Evolutionary conservation across 345 rosid species (phyloP).

Genomic region (Gossypium turneri): DNA sequence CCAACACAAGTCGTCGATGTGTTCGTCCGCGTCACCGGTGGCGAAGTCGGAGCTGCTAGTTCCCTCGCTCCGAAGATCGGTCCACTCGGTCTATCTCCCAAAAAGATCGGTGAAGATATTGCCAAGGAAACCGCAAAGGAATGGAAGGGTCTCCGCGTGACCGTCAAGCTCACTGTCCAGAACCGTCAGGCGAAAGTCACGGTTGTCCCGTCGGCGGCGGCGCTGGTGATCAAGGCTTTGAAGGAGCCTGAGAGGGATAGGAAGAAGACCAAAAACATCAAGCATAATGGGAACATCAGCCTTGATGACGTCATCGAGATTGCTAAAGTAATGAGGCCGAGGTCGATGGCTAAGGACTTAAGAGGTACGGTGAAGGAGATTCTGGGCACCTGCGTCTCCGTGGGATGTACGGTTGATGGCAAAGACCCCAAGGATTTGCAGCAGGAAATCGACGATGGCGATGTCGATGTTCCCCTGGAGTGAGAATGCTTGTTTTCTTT

Average conservation of each 20-base stretch:
- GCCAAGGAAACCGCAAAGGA: conserved; percentile 73
- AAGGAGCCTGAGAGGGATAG: conserved; percentile 61
- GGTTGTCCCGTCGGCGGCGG: conserved; percentile 63
- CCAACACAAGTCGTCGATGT: conserved; percentile 59
- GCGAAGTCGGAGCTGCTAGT: conserved; percentile 62
- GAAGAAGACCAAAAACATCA: conserved; percentile 47
- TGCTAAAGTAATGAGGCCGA: conserved; percentile 43
- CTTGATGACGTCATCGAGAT: conserved; percentile 57
- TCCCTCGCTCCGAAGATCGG: conserved; percentile 51
- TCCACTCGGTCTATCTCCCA: conserved; percentile 43
- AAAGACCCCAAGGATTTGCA: conserved; percentile 54
- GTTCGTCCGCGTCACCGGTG: conserved; percentile 64
- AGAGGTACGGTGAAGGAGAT: conserved; percentile 58
- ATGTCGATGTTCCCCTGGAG: conserved; percentile 43
- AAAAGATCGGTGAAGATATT: conserved; percentile 52
- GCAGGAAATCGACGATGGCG: conserved; percentile 46
- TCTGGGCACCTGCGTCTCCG: conserved; percentile 60
- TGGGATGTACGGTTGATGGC: conserved; percentile 57
- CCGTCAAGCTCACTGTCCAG: conserved; percentile 64
- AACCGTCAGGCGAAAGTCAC: conserved; percentile 63
- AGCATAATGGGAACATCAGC: conserved; percentile 47
- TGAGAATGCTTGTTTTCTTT: conserved; percentile 4
- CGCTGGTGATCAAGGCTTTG: conserved; percentile 52
- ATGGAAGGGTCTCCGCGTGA: conserved; percentile 66
- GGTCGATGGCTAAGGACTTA: conserved; percentile 56